Conservation (phyloP, 2,329 filamentous ascomycete genomes). For the Calonectria pseudoturangicola region DNA sequence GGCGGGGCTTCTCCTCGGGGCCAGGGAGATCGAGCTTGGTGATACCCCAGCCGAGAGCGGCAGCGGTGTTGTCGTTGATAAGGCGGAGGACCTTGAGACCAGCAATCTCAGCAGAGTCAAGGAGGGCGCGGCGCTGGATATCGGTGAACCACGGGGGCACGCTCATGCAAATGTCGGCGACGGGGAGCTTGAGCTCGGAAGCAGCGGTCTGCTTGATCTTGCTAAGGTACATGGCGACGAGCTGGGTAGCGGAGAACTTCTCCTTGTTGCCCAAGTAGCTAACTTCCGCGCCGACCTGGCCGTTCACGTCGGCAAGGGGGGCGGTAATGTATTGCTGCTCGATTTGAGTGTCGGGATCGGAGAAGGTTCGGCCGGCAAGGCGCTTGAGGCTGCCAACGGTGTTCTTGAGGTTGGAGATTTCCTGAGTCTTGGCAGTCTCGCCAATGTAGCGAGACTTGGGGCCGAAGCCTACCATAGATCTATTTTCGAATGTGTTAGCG, state of each 20-base stretch:
- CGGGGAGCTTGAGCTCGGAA: slow-evolving; percentile 90
- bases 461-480: slow-evolving; percentile 95
- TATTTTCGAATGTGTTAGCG: slow-evolving; percentile 62
- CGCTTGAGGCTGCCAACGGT: slow-evolving; percentile 95
- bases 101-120: slow-evolving; percentile 95
- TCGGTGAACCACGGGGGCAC: slow-evolving; percentile 99
- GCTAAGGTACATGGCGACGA: slow-evolving; percentile 95
- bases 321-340: slow-evolving; percentile 95
- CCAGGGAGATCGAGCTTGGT: slow-evolving; percentile 95
- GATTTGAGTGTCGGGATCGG: slow-evolving; percentile 92
- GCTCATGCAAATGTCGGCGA: slow-evolving; percentile 94
- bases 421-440: slow-evolving; percentile 97
- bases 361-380: slow-evolving; percentile 89
- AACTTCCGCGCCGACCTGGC: slow-evolving; percentile 96
- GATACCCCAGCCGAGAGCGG: slow-evolving; percentile 97
- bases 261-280: slow-evolving; percentile 96
- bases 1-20: slow-evolving; percentile 92
- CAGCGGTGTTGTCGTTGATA: slow-evolving; percentile 98
- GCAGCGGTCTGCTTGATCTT: slow-evolving; percentile 94
- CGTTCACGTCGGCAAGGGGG: slow-evolving; percentile 90
- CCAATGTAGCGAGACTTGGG: slow-evolving; percentile 95
- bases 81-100: slow-evolving; percentile 94
- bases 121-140: slow-evolving; percentile 88
- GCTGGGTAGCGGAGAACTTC: slow-evolving; percentile 94
- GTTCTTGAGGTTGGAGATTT: slow-evolving; percentile 99